A percentile compares a stretch with the other conserved stretches of the same genome.
phyloP scores from a whole-genome alignment of 2,329 filamentous ascomycete species.

The Diaporthe sp. region DNA sequence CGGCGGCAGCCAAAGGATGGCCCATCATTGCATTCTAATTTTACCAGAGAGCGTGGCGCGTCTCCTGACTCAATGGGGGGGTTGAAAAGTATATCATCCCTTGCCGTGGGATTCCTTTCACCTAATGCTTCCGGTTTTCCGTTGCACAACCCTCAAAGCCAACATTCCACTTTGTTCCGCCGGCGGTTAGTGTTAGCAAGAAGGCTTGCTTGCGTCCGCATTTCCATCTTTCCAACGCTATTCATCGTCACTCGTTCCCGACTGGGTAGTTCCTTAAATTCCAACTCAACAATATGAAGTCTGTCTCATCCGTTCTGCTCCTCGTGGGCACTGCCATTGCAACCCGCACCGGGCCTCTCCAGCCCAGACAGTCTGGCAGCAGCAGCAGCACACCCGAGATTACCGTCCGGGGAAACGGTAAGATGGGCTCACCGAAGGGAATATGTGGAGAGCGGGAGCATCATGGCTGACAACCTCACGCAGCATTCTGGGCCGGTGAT shows the following conservation, averaged over 20 bases:
- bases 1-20: conserved; percentile 11
- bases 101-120: conserved; percentile 5
- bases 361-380: conserved; percentile 17
- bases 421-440: background rate
- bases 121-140: background rate
- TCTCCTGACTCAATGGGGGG: conserved; percentile 10
- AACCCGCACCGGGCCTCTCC: background rate
- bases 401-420: conserved; percentile 30
- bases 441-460: too few species aligned
- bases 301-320: conserved; percentile 1
- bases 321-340: conserved; percentile 15
- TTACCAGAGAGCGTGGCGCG: conserved; percentile 21
- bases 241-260: conserved; percentile 16
- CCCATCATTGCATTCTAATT: conserved; percentile 26
- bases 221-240: background rate
- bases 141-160: conserved; percentile 18
- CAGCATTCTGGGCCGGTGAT: conserved; percentile 66
- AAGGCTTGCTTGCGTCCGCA: background rate
- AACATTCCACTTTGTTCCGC: conserved; percentile 17
- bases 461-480: background rate
- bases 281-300: conserved; percentile 19
- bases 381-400: conserved; percentile 23
- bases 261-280: conserved; percentile 16
- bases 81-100: conserved; percentile 23
- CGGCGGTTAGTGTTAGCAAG: conserved; percentile 12